These are phyloP conservation scores for Somion occarium DNA, from an alignment of 1,284 basidiomycete species.

Conservation along the genomic window DNA sequence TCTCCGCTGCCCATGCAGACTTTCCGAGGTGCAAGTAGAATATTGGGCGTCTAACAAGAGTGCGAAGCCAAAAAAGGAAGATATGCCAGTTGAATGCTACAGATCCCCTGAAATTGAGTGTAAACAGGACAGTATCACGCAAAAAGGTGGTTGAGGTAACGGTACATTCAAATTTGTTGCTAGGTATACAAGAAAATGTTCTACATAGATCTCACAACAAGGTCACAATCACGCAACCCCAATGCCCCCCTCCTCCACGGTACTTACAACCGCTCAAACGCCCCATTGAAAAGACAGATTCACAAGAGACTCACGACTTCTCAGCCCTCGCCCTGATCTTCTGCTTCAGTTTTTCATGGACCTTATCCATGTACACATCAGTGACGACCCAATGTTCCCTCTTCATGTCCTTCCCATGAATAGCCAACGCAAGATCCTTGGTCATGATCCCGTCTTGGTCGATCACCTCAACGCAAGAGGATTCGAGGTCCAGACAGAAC, in stretches of 20 bases:
- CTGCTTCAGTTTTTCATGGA: constrained; percentile 65
- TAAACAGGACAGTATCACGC: no score
- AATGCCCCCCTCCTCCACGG: no score
- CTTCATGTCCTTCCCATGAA: constrained; percentile 90
- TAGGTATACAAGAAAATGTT: background rate
- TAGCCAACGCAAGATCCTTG: constrained; percentile 93
- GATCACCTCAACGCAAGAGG: constrained; percentile 88
- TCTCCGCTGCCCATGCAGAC: no score
- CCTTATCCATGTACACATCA: constrained; percentile 86
- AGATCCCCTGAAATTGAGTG: no score
- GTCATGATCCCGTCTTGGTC: constrained; percentile 92
- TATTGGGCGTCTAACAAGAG: background rate
- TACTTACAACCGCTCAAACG: background rate
- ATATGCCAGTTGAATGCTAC: background rate
- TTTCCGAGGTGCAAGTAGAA: background rate
- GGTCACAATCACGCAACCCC: background rate
- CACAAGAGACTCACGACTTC: background rate
- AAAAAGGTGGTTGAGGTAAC: background rate
- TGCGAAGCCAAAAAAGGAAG: background rate
- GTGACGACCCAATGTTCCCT: constrained; percentile 94
- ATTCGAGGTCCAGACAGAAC: constrained; percentile 85
- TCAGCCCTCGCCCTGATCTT: constrained; percentile 34
- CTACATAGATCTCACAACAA: background rate
- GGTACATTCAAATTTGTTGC: background rate
- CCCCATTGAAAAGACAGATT: background rate